Evolutionary conservation across 495 filamentous ascomycete species (phyloP), one percentile per base, ranked within the genome.

Genomic region (Aspergillus haitiensis): DNA sequence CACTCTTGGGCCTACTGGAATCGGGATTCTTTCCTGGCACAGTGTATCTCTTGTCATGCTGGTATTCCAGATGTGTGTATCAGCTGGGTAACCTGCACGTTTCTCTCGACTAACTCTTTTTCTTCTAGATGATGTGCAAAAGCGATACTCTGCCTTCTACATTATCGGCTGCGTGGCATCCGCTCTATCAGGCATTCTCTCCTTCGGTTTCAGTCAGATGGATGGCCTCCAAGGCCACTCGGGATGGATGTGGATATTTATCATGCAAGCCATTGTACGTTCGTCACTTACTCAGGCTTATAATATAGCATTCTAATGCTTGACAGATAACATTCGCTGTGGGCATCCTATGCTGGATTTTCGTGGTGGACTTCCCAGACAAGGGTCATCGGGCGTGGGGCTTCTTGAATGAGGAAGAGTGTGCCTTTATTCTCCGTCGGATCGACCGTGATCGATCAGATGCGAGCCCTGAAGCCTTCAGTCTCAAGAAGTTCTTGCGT

Each of bases 161-260:
- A 73, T 88, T 18, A 78, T 87, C 52, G 85, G 85, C 36, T 84
- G 78, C 48, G 73, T 86, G 2, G 86, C 87, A 5, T 80, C 82
- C 27, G 86, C 81, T 0, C 80, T 85, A 60, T 71, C 79, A 0
- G 85, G 86, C 61, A 87, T 89, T 50, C 68, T 89, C 8, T 83
- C 87, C 13, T 88, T 81, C 50, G 86, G 86, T 6, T 67, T 88
- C 59, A 85, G 84, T 77, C 81, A 85, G 56, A 75, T 86, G 75
- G 64, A 72, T 8, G 81, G 81, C 2, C 66, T 73, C 0, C 68
- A 72, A 16, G 77, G 76, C 0, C 64, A 82, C 5, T 65, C 63
- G 18, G 86, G 86, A 18, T 89, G 86, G 87, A 70, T 81, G 49
- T 87, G 84, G 84, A 83, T 83, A 40, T 85, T 87, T 70, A 84